Evolutionary conservation across 768 basidiomycete genomes (phyloP), one percentile per base, ranked within the genome.

Genomic region (Tulasnella sp.): DNA sequence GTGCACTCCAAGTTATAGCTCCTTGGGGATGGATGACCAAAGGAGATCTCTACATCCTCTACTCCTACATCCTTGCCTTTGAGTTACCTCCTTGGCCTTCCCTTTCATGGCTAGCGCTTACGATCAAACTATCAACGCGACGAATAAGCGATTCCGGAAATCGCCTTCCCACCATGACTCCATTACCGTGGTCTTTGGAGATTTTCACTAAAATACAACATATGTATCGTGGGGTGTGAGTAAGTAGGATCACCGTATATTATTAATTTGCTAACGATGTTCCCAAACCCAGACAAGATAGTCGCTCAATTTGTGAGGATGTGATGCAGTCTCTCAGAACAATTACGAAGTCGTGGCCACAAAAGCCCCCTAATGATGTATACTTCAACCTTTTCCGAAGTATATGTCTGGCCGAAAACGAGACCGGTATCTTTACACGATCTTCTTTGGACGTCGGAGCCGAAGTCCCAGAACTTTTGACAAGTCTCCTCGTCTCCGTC

Each of bases 11-110:
- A 11, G 61, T 67, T 16, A 67, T 67, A 29, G 61, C 61, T 16
- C 61, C 61, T 23, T 67, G 61, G 61, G 61, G 61, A 35, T 67
- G 61, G 61, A 67, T 67, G 61, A 67, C 61, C 61, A 26, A 26
- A 67, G 61, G 61, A 23, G 61, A 67, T 67, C 61, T 67, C 26
- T 67, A 67, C 61, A 15, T 67, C 32, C 32, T 67, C 26, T 35
- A 67, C 61, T 67, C 61, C 61, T 67, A 67, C 61, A 35, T 67
- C 32, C 61, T 67, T 29, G 61, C 61, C 29, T 67, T 67, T 35
- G 32, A 67, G 18, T 13, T 67, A 15, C 61, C 61, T 29, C 61
- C 61, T 29, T 67, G 61, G 61, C 32, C 61, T 32, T 29, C 29
- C 26, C 61, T 67, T 16, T 67, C 61, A 15, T 67, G 61, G 61